These are phyloP conservation scores for Nothophoma quercina DNA, from an alignment of 2,329 filamentous ascomycete species.

Conservation along the genomic window DNA sequence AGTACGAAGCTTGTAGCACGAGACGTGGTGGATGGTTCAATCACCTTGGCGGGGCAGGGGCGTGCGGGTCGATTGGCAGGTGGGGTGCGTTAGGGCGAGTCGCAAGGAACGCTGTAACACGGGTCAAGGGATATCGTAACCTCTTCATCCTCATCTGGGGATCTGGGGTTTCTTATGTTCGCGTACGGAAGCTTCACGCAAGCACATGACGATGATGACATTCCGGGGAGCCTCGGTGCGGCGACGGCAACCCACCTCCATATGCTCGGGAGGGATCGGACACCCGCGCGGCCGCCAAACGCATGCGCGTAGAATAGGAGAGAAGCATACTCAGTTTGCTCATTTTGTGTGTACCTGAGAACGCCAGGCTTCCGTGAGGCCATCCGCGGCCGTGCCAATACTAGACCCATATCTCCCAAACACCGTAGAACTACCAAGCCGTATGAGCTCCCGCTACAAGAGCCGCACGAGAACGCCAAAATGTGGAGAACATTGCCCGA, in stretches of 20 bases:
- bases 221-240: conserved; percentile 30
- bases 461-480: conserved; percentile 19
- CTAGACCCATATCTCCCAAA: conserved; percentile 33
- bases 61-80: conserved; percentile 38
- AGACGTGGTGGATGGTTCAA: conserved; percentile 27
- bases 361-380: conserved; percentile 33
- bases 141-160: conserved; percentile 3
- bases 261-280: conserved; percentile 29
- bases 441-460: conserved; percentile 17
- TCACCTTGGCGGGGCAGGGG: conserved; percentile 17
- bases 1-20: conserved; percentile 39
- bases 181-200: not conserved
- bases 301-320: conserved; percentile 12
- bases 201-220: conserved; percentile 29
- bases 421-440: conserved; percentile 26
- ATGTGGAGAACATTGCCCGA: conserved; percentile 12
- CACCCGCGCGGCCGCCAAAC: conserved; percentile 16
- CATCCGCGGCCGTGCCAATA: conserved; percentile 46
- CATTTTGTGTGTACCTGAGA: conserved; percentile 35
- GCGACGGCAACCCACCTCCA: conserved; percentile 14
- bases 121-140: conserved; percentile 14
- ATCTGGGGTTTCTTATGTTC: conserved; percentile 3
- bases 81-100: conserved; percentile 25
- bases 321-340: conserved; percentile 5
- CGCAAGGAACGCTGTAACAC: conserved; percentile 17